Evolutionary conservation across 306 rosid species (phyloP).

Genomic region (barrel medic (Medicago truncatula)): DNA sequence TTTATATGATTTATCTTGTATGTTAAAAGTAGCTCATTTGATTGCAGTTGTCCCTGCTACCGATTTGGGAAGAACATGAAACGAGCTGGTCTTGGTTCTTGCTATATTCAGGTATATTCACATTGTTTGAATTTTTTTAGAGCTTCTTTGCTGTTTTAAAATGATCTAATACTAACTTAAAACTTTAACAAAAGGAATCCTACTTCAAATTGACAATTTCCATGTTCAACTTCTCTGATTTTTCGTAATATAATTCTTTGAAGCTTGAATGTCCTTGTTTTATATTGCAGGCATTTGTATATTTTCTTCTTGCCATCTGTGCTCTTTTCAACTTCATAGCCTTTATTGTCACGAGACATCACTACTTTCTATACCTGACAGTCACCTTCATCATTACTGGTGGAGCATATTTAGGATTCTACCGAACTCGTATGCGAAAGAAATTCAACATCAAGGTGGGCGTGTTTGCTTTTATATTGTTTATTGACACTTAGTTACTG

Average conservation of each 20-base stretch:
- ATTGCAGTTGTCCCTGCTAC: slow-evolving; percentile 93
- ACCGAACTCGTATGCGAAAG: slow-evolving; percentile 80
- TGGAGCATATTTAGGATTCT: slow-evolving; percentile 81
- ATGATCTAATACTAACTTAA: neutral
- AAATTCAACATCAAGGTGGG: slow-evolving; percentile 93
- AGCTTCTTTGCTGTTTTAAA: slow-evolving; percentile 19
- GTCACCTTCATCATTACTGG: slow-evolving; percentile 63
- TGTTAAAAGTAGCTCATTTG: slow-evolving; percentile 43
- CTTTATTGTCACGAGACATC: slow-evolving; percentile 62
- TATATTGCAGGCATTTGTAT: slow-evolving; percentile 68
- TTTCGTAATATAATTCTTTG: slow-evolving; percentile 17
- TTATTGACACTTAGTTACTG: slow-evolving; percentile 11
- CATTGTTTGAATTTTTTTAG: slow-evolving; percentile 7
- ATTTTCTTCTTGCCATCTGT: slow-evolving; percentile 57
- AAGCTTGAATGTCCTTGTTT: slow-evolving; percentile 30
- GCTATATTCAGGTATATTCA: slow-evolving; percentile 69
- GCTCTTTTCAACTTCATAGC: slow-evolving; percentile 70
- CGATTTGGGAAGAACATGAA: slow-evolving; percentile 96
- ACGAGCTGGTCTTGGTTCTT: slow-evolving; percentile 87
- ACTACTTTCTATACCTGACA: slow-evolving; percentile 72
- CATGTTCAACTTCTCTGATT: neutral
- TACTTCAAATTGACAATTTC: slow-evolving; percentile 16
- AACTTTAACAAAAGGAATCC: slow-evolving; percentile 9
- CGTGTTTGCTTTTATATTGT: slow-evolving; percentile 5
- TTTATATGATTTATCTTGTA: slow-evolving; percentile 25